Base-by-base conservation (phyloP, 2,329 filamentous ascomycete species). In the Trichophyton schoenleinii region DNA sequence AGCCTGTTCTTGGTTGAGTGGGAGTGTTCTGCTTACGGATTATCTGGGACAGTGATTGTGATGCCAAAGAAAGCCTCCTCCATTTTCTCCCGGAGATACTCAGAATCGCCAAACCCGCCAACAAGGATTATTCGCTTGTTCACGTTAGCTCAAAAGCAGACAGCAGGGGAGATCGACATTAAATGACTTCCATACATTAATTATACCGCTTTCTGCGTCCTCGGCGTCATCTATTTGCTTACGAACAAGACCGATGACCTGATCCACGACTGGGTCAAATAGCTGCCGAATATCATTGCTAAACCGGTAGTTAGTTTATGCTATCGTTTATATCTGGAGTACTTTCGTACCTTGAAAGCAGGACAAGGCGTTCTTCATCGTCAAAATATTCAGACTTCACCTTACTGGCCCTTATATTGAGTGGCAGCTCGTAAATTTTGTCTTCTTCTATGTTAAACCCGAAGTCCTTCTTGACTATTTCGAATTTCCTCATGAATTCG, bases 401-500 rank as follows among this genome's bases (percentile, higher is more conserved):
- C 11, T 61, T 5, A 25, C 34, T 8, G 38, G 57, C 20, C 15
- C 3, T 57, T 63, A 67, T 68, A 34, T 63, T 63, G 4, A 68
- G 60, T 0, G 60, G 64, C 15, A 68, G 36, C 48, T 68, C 64
- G 57, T 63, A 60, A 5, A 58, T 18, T 13, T 13, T 28, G n/a
- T 55, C 53, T 9, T 59, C 64, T 34, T 44, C 18, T 3, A n/a
- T 13, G 11, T 9, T 53, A 20, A 18, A 42, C 0, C 67, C 67
- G 60, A 74, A 75, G 34, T 68, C 64, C 8, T 64, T 62, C 53
- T 75, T 75, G 46, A 66, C 22, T 0, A 62, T 49, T 53, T 75
- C 72, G 44, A 74, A 75, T 2, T 65, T 63, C 18, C 67, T 67
- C 72, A 74, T 75, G 48, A 74, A 71, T 5, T 62, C 31, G 48